Base-by-base conservation (phyloP, 2,329 filamentous ascomycete species). In the Coniochaeta sp. region DNA sequence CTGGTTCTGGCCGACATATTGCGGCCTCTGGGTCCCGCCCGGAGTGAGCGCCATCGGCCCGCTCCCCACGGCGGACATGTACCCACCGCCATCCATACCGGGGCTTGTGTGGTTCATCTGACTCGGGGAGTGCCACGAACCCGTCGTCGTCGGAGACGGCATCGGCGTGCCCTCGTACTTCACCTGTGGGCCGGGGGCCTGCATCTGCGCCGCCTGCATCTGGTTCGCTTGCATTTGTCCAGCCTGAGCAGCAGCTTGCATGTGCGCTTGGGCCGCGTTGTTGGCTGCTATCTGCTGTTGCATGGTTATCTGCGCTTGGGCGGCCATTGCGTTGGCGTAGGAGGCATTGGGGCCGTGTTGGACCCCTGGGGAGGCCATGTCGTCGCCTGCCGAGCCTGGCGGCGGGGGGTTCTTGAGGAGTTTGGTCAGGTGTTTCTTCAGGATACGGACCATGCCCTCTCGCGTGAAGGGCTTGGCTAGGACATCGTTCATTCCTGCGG, bases 401-500 rank as follows among this genome's bases (percentile, higher is more conserved):
- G 64, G 69, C 2, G 79, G 76, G 4, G 82, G 81, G 61, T 85
- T 83, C 69, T 91, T 91, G 70, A 96, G 87, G 62, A 96, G 81
- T 70, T 92, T 89, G n/a, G 85, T 82, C 57, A 98, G 80, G 70
- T 97, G 91, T 70, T 93, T 96, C 73, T 95, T 90, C 32, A 99
- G 81, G 76, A 96, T 89, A 65, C 89, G 87, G 60, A 91, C 81
- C 78, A 95, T 90, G 42, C 89, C 90, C 66, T 92, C 89, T 68
- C 89, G 89, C 4, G 95, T 99, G 72, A 99, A 99, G 0, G 95
- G 95, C 71, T 99, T 99, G 0, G 95, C 93, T 62, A 99, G 78
- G 19, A 99, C 93, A 70, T 96, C 95, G 70, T 96, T 96, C 93
- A 99, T 97, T 50, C 93, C 93, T 96, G 66, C 7, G 26, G 36